A percentile compares a stretch with the other conserved stretches of the same genome.
These are phyloP conservation scores for Hypoxylon sp. DNA, from an alignment of 2,329 filamentous ascomycete species.

Conservation along the genomic window DNA sequence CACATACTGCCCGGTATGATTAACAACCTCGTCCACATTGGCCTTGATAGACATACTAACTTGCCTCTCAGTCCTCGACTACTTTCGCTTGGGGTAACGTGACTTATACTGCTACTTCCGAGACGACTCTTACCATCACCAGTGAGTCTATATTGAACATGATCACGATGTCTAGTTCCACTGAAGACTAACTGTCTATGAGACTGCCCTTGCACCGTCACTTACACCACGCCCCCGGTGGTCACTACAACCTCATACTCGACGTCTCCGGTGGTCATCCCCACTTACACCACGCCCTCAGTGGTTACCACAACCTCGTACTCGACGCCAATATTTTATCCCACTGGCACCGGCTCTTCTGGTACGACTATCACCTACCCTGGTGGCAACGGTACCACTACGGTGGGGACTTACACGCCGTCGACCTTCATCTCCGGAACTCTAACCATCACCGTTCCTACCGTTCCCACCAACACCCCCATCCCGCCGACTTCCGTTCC, in stretches of 20 bases:
- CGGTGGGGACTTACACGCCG: constrained; percentile 43
- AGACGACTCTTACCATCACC: constrained; percentile 59
- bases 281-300: constrained; percentile 53
- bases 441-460: constrained; percentile 33
- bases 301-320: constrained; percentile 48
- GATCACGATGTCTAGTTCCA: not conserved
- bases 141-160: constrained; percentile 50
- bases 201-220: constrained; percentile 63
- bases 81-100: constrained; percentile 56
- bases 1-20: constrained; percentile 59
- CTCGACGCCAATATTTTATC: constrained; percentile 20
- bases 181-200: constrained; percentile 44
- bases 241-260: no score
- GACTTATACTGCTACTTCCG: constrained; percentile 58
- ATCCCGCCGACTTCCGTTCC: constrained; percentile 47
- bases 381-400: constrained; percentile 34
- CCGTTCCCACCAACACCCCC: constrained; percentile 47
- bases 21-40: constrained; percentile 9
- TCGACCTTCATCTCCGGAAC: constrained; percentile 44
- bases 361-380: constrained; percentile 25
- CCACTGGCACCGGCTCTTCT: constrained; percentile 30
- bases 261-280: no score
- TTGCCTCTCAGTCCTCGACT: constrained; percentile 49
- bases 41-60: constrained; percentile 8
- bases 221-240: constrained; percentile 49